phyloP scores from a whole-genome alignment of 2,329 filamentous ascomycete genomes.

The Cladophialophora bantiana region DNA sequence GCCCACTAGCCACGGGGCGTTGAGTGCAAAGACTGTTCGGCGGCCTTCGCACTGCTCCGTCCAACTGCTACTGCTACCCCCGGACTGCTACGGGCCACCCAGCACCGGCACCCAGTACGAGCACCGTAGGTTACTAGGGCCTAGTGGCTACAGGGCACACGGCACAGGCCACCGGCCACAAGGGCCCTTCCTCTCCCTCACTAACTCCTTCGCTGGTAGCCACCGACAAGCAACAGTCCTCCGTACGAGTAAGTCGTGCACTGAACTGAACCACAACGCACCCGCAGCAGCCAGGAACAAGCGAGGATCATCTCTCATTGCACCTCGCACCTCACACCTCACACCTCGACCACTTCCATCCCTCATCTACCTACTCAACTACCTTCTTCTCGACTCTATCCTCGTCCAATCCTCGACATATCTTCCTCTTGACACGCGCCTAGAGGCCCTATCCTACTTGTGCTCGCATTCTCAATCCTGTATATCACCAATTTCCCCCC shows the following conservation, averaged over 20 bases:
- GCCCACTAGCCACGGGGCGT: slow-evolving; percentile 13
- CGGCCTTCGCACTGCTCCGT: slow-evolving; percentile 11
- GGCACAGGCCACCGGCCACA: neutral
- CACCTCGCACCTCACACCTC: slow-evolving; percentile 24
- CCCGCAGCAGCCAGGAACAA: slow-evolving; percentile 33
- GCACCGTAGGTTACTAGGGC: no score
- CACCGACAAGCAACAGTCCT: neutral
- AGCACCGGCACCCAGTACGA: neutral
- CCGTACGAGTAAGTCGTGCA: neutral
- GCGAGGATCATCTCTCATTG: slow-evolving; percentile 28
- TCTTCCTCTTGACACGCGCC: slow-evolving; percentile 30
- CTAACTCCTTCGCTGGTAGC: no score
- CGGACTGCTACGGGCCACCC: neutral
- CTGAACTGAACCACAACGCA: neutral
- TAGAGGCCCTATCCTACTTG: slow-evolving; percentile 33
- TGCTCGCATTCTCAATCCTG: slow-evolving; percentile 36
- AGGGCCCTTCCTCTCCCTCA: neutral
- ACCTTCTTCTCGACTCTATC: slow-evolving; percentile 21
- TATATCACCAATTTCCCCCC: slow-evolving; percentile 30
- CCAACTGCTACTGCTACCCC: slow-evolving; percentile 2
- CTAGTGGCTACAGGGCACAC: neutral
- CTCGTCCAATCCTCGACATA: slow-evolving; percentile 28
- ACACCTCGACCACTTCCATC: slow-evolving; percentile 34
- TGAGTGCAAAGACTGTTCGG: slow-evolving; percentile 1
- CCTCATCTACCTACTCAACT: slow-evolving; percentile 12